Conservation (phyloP, 2,329 filamentous ascomycete genomes). For the Pseudocercospora ulei region DNA sequence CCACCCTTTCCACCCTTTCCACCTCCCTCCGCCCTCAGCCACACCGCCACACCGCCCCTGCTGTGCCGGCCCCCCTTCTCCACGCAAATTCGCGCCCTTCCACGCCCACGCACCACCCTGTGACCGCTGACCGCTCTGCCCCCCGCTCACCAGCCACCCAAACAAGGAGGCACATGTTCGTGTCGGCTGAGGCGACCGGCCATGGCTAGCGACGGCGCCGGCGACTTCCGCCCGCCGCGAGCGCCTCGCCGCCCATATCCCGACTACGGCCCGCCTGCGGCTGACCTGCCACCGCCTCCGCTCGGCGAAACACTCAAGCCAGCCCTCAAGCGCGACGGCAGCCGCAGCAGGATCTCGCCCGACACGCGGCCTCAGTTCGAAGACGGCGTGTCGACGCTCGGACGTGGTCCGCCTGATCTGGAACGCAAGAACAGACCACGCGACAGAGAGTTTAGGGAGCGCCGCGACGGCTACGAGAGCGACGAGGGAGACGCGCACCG, state of each 20-base stretch:
- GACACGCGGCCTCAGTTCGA: constrained; percentile 31
- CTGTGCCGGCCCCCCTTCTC: too few species aligned
- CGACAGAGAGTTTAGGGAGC: constrained; percentile 31
- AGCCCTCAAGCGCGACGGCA: constrained; percentile 32
- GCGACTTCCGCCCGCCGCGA: constrained; percentile 8
- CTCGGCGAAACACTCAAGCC: constrained; percentile 29
- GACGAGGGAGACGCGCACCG: constrained; percentile 33
- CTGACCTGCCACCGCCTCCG: constrained; percentile 29
- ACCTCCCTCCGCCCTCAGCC: too few species aligned
- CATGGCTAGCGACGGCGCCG: constrained; percentile 9
- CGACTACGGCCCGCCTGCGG: constrained; percentile 10
- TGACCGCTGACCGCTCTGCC: too few species aligned
- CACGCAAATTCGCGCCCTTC: too few species aligned
- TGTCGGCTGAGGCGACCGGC: constrained; percentile 1
- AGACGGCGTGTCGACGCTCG: constrained; percentile 32
- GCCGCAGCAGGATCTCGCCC: constrained; percentile 27
- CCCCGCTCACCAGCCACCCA: too few species aligned
- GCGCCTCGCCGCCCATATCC: constrained; percentile 9
- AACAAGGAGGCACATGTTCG: constrained; percentile 3
- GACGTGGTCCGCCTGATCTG: constrained; percentile 29
- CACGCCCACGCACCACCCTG: too few species aligned
- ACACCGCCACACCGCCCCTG: too few species aligned
- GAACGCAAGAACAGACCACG: constrained; percentile 30
- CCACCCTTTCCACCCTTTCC: too few species aligned
- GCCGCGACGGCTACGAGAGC: constrained; percentile 34